phyloP scores from a whole-genome alignment of 2,329 filamentous ascomycete genomes.

The Celoporthe dispersa region DNA sequence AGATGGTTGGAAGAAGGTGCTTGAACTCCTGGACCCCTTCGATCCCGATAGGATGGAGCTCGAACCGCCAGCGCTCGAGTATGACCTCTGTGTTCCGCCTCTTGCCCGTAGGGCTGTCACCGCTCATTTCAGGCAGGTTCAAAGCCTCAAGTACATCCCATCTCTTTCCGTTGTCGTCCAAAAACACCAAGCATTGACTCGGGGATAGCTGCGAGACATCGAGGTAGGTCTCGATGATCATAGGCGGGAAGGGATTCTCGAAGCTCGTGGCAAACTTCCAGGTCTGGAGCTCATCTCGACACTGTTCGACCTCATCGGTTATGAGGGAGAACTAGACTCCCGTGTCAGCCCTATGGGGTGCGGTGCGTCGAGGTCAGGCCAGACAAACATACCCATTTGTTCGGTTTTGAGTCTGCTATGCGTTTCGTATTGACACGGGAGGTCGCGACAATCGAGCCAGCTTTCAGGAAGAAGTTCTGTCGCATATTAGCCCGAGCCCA shows the following conservation, averaged over 20 bases:
- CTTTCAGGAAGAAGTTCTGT: conserved; percentile 91
- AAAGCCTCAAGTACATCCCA: conserved; percentile 91
- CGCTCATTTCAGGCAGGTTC: conserved; percentile 63
- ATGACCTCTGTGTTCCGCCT: conserved; percentile 72
- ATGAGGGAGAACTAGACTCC: conserved; percentile 84
- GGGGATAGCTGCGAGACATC: conserved; percentile 78
- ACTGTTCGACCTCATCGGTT: conserved; percentile 88
- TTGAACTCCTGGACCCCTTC: conserved; percentile 61
- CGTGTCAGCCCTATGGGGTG: conserved; percentile 17
- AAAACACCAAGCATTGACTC: conserved; percentile 83
- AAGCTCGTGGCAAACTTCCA: conserved; percentile 84
- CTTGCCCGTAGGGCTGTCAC: conserved; percentile 46
- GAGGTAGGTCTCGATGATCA: conserved; percentile 90
- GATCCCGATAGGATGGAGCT: conserved; percentile 68
- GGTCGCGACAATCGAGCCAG: conserved; percentile 80
- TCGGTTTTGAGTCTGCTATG: conserved; percentile 64
- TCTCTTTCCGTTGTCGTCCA: conserved; percentile 87
- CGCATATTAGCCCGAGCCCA: conserved; percentile 24
- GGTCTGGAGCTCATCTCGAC: conserved; percentile 76
- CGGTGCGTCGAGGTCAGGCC: conserved; percentile 4
- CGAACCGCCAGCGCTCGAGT: conserved; percentile 88
- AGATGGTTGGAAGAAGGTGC: conserved; percentile 77
- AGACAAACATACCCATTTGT: conserved; percentile 76
- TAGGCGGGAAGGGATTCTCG: conserved; percentile 76
- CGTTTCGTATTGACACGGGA: conserved; percentile 74